These are phyloP conservation scores for Isatis lusitanica DNA, from an alignment of 441 rosid genomes.

Conservation along the genomic window DNA sequence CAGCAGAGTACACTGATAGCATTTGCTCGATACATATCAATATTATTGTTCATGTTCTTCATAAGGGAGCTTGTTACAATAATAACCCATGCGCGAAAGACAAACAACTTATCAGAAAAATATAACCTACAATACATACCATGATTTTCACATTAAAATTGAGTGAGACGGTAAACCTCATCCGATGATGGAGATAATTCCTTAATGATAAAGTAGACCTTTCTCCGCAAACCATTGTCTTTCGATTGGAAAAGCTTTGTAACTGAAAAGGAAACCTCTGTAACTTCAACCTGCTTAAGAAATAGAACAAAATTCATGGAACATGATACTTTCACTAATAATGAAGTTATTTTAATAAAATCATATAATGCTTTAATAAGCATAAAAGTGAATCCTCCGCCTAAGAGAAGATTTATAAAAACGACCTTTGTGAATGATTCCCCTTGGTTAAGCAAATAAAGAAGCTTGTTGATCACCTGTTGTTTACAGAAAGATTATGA, in stretches of 20 bases:
- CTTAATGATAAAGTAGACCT: constrained; percentile 97
- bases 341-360: neutral
- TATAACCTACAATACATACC: neutral
- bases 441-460: constrained; percentile 95
- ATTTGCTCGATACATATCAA: constrained; percentile 97
- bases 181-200: constrained; percentile 97
- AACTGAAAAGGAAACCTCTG: constrained; percentile 92
- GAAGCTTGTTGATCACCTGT: constrained; percentile 94
- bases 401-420: no score
- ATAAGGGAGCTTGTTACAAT: constrained; percentile 97
- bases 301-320: constrained; percentile 15
- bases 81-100: constrained; percentile 57
- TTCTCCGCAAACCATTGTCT: constrained; percentile 92
- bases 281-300: constrained; percentile 72
- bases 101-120: neutral
- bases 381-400: neutral
- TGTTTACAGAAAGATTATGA: constrained; percentile 4
- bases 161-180: constrained; percentile 61
- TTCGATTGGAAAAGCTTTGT: constrained; percentile 96
- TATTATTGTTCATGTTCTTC: constrained; percentile 99
- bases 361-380: neutral
- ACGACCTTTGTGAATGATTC: constrained; percentile 88
- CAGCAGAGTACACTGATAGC: constrained; percentile 96
- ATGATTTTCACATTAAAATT: neutral
- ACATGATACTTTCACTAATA: neutral